Base-by-base conservation (phyloP, 345 rosid genomes). In the Cardamine chenopodiifolia region DNA sequence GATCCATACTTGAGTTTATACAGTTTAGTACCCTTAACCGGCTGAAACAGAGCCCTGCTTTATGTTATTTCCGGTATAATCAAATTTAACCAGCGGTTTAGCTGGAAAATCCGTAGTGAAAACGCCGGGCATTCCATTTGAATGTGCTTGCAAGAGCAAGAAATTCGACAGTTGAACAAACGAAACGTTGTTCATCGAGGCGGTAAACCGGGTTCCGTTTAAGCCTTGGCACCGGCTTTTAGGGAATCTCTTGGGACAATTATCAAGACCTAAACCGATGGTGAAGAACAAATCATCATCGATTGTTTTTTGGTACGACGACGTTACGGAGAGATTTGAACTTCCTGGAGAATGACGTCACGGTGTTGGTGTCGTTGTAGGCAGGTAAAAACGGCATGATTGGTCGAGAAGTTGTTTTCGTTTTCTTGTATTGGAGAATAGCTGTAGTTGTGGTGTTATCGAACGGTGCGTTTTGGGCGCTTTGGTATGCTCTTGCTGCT, bases 381-480 rank as follows among this genome's bases (percentile, higher is more conserved):
- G 90, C 88, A 2, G 98, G 97, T 6, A 91, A 65, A 19, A 55
- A 6, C 0, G 97, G 88, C 87, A 83, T 72, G 11, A 83, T 22
- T 3, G 97, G 96, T 8, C 18, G 62, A 26, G 39, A 59, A 7
- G 47, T 78, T 31, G 8, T 60, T 32, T 87, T 73, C 6, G 77
- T 70, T 25, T 83, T 83, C 2, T 79, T 86, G 86, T 94, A 94
- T 28, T 92, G 90, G 25, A 94, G 96, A 72, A 94, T 89, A 15
- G 98, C 98, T 0, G 97, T 91, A 6, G 97, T 78, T 10, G 98
- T 92, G 18, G 97, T 91, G 78, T 94, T 94, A 73, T 82, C 96
- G 14, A 94, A 94, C 3, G 93, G 82, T 1, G 86, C 90, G 68
- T 80, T 89, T 62, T 84, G 91, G 1, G 92, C 92, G 52, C 93